phyloP scores from a whole-genome alignment of 1,284 basidiomycete species.

The Cerrena zonata region DNA sequence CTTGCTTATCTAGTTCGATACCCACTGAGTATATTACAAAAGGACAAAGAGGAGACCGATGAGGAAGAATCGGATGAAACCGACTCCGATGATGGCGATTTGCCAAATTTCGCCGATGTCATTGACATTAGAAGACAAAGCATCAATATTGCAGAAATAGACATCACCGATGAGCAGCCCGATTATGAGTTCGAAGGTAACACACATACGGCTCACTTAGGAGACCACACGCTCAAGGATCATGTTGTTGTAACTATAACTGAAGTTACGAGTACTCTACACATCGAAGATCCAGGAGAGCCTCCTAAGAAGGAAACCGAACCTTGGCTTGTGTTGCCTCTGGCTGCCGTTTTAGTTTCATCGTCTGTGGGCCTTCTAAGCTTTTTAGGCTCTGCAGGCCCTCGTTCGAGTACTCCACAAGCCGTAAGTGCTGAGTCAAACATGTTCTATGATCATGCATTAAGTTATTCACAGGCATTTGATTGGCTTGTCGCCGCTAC shows the following conservation, averaged over 20 bases:
- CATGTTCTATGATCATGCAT: too few species aligned
- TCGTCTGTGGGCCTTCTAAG: constrained; percentile 22
- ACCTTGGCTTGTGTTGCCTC: constrained; percentile 21
- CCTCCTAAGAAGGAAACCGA: constrained; percentile 1
- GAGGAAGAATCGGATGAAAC: neutral
- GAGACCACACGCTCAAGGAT: too few species aligned
- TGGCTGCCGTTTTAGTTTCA: constrained; percentile 21
- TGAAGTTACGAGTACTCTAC: neutral
- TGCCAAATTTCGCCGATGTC: constrained; percentile 1
- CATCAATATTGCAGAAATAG: neutral
- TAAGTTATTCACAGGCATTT: constrained; percentile 18
- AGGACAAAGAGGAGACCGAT: too few species aligned
- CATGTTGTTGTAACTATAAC: neutral
- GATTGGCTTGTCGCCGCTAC: constrained; percentile 22
- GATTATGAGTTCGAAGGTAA: neutral
- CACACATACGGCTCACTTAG: too few species aligned
- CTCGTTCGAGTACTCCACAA: too few species aligned
- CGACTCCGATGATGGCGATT: neutral
- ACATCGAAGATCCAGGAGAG: neutral
- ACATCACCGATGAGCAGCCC: neutral
- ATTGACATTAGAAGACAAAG: neutral
- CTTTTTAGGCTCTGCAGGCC: constrained; percentile 19
- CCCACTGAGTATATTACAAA: too few species aligned
- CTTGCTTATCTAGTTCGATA: constrained; percentile 19
- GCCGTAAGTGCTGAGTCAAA: too few species aligned